Conservation (phyloP, 2,329 filamentous ascomycete genomes). For the Xylariaceae sp. region DNA sequence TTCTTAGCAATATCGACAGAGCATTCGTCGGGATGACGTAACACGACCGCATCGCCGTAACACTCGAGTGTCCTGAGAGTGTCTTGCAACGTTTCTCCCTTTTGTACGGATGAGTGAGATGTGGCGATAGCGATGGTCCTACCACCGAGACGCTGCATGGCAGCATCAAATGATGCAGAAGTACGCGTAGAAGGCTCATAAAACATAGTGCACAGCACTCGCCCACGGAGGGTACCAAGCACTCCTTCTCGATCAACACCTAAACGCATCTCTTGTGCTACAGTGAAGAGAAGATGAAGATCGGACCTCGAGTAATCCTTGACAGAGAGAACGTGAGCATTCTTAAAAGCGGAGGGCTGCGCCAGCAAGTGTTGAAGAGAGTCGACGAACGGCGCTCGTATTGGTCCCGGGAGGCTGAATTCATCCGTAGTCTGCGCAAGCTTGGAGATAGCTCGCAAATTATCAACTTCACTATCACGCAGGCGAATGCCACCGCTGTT, state of each 20-base stretch:
- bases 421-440: slow-evolving; percentile 47
- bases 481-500: slow-evolving; percentile 37
- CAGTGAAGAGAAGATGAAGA: slow-evolving; percentile 91
- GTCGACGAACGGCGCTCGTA: slow-evolving; percentile 59
- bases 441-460: slow-evolving; percentile 34
- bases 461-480: slow-evolving; percentile 44
- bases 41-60: slow-evolving; percentile 94
- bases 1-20: slow-evolving; percentile 84
- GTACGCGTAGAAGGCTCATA: slow-evolving; percentile 97
- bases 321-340: slow-evolving; percentile 88
- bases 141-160: slow-evolving; percentile 97
- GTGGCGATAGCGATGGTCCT: slow-evolving; percentile 83
- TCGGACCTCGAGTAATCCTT: slow-evolving; percentile 87
- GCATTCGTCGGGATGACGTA: slow-evolving; percentile 85
- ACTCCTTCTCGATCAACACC: slow-evolving; percentile 92
- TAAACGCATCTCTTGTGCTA: slow-evolving; percentile 96
- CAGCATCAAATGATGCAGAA: slow-evolving; percentile 93
- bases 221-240: slow-evolving; percentile 82
- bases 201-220: slow-evolving; percentile 90
- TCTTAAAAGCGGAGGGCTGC: slow-evolving; percentile 81
- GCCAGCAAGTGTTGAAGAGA: slow-evolving; percentile 75
- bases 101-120: slow-evolving; percentile 84
- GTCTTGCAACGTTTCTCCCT: slow-evolving; percentile 93
- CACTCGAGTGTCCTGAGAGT: slow-evolving; percentile 91
- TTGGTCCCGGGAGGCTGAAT: slow-evolving; percentile 52